Evolutionary conservation across 1,284 basidiomycete species (phyloP), one percentile per base, ranked within the genome.

Genomic region (Ceratobasidium sp.): DNA sequence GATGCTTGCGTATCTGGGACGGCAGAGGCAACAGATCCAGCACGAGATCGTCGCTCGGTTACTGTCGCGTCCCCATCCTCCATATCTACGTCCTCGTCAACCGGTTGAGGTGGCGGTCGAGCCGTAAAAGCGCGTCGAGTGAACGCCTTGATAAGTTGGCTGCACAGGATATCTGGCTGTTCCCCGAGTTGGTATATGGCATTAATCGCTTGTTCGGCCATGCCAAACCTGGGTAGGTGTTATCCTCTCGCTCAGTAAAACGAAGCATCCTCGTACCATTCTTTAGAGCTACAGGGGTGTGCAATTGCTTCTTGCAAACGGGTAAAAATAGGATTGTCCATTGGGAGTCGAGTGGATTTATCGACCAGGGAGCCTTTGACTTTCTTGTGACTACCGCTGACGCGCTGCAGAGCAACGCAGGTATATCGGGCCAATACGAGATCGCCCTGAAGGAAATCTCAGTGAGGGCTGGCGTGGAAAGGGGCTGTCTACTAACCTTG

Each of bases 151-250:
- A 98, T 89, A 69, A 99, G 83, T 0, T 85, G 84, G 65, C 89
- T 86, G 77, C 94, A 96, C 32, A 98, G 82, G 0, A 85, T 79
- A 76, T 98, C 96, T 0, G 96, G 97, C 75, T 96, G 94, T 75
- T 98, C 93, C 22, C 93, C 95, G 0, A 99, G 86, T 0, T 92
- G 87, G 75, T 98, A 99, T 68, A 98, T 91, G 0, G 96, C 95
- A 77, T 99, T 98, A 79, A 99, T 89, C 3, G 91, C 93, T 78
- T 99, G 94, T 77, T 99, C 96, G 0, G 97, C 94, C 80, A 98
- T 87, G 12, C 90, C 89, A 76, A 99, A 98, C 84, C 83, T 84
- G 54, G 68, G 72, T 47, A 72, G 69, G 3, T 34, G 53, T 70
- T 6, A 64, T 62, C 50, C 53, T 17, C 13, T 31, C n/a, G 29